These are phyloP conservation scores for Botryosphaeria agaves DNA, from an alignment of 2,329 filamentous ascomycete species.

Conservation along the genomic window DNA sequence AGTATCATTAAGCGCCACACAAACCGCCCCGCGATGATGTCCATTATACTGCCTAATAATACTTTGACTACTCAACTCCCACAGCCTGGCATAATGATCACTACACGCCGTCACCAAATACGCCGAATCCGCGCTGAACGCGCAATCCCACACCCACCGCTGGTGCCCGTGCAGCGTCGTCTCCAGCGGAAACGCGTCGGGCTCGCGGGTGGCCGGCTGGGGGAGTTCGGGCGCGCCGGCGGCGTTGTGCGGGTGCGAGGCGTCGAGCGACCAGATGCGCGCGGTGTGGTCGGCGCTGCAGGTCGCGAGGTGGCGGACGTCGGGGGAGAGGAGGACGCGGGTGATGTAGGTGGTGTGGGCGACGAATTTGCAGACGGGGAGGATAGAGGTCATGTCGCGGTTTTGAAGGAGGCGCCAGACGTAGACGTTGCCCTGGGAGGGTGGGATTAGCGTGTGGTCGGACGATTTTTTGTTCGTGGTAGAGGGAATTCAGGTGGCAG, in stretches of 20 bases:
- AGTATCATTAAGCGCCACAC: conserved; percentile 72
- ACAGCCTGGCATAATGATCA: conserved; percentile 82
- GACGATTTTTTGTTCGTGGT: too few species aligned
- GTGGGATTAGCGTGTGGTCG: too few species aligned
- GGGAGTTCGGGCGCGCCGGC: conserved; percentile 14
- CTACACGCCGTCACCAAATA: conserved; percentile 88
- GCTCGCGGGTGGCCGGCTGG: conserved; percentile 17
- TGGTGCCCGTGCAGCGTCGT: conserved; percentile 81
- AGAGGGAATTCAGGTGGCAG: neutral
- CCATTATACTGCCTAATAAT: conserved; percentile 94
- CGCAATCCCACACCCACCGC: conserved; percentile 95
- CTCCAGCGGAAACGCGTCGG: conserved; percentile 57
- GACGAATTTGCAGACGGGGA: conserved; percentile 76
- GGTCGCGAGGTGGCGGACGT: conserved; percentile 85
- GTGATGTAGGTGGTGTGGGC: conserved; percentile 90
- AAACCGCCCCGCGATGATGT: conserved; percentile 80
- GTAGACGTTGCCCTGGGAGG: conserved; percentile 72
- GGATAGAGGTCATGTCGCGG: conserved; percentile 63
- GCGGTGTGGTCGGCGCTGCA: conserved; percentile 89
- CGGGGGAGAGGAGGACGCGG: conserved; percentile 75
- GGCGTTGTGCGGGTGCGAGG: conserved; percentile 15
- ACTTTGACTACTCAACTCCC: conserved; percentile 73
- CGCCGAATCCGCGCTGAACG: conserved; percentile 82
- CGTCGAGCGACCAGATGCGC: conserved; percentile 89
- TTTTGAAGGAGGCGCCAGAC: conserved; percentile 88